A percentile compares a stretch with the other conserved stretches of the same genome.
These are phyloP conservation scores for Venturia nashicola DNA, from an alignment of 2,329 filamentous ascomycete species.

Conservation along the genomic window DNA sequence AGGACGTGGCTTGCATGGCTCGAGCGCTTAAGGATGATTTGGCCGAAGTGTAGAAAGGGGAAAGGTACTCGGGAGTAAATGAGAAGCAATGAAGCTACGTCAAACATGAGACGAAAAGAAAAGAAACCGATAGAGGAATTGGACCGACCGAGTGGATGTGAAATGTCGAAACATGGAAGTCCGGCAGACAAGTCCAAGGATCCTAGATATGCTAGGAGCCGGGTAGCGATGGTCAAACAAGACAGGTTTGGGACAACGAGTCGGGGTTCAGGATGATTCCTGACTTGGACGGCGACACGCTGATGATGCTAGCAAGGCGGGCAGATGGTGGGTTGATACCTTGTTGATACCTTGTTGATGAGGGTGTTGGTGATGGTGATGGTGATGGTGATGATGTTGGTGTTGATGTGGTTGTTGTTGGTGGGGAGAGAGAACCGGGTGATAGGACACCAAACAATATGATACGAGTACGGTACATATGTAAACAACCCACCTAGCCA, in stretches of 20 bases:
- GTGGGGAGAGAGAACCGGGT: too few relatives aligned
- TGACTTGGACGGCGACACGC: not conserved
- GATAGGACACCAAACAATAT: too few relatives aligned
- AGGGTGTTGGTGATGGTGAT: not conserved
- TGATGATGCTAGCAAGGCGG: not conserved
- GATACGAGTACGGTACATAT: too few relatives aligned
- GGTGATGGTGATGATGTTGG: not conserved
- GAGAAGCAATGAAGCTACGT: not conserved
- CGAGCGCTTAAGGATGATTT: not conserved
- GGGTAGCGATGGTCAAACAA: not conserved
- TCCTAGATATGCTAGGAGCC: not conserved
- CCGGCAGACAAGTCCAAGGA: not conserved
- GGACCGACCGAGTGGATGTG: not conserved
- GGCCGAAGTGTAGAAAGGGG: not conserved
- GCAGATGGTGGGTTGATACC: too few relatives aligned
- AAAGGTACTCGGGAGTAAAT: not conserved
- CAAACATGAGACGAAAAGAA: not conserved
- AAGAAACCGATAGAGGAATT: not conserved
- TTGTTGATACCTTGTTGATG: too few relatives aligned
- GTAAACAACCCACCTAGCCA: too few relatives aligned
- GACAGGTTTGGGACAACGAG: not conserved
- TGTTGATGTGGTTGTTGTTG: too few relatives aligned
- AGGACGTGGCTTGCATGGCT: not conserved
- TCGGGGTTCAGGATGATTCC: not conserved
- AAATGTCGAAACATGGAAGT: not conserved